phyloP scores from a whole-genome alignment of 2,329 filamentous ascomycete species.

The Neophaeococcomyces aloes region DNA sequence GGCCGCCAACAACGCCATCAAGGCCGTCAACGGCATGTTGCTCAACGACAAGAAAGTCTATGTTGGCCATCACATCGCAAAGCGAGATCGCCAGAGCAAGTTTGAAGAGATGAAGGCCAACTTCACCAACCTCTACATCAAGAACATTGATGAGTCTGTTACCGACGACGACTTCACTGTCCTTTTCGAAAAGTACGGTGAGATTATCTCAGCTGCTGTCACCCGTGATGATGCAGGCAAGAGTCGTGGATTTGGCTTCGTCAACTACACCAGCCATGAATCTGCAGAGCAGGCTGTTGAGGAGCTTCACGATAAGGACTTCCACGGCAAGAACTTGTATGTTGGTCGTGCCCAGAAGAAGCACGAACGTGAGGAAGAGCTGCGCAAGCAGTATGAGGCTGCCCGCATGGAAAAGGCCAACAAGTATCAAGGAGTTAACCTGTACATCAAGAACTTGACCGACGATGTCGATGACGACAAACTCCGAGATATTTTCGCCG shows the following conservation, averaged over 20 bases:
- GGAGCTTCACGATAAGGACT: conserved; percentile 80
- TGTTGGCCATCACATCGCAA: conserved; percentile 97
- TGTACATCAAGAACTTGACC: conserved; percentile 98
- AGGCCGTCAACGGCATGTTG: conserved; percentile 99
- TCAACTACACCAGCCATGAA: conserved; percentile 91
- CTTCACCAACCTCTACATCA: conserved; percentile 99
- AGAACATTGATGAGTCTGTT: conserved; percentile 81
- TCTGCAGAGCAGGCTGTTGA: conserved; percentile 77
- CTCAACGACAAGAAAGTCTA: conserved; percentile 99
- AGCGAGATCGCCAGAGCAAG: conserved; percentile 99
- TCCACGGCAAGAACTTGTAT: conserved; percentile 90
- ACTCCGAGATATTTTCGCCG: conserved; percentile 82
- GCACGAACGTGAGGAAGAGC: conserved; percentile 98
- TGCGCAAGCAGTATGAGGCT: conserved; percentile 97
- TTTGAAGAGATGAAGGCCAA: conserved; percentile 99
- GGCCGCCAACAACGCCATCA: conserved; percentile 92
- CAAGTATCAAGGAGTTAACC: conserved; percentile 98
- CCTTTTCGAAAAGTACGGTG: conserved; percentile 82
- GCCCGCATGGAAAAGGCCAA: conserved; percentile 94
- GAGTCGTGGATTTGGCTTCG: conserved; percentile 90
- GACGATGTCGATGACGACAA: conserved; percentile 98
- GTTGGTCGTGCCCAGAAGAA: conserved; percentile 99
- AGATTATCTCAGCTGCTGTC: conserved; percentile 91
- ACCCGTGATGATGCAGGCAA: conserved; percentile 82
- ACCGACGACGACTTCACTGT: conserved; percentile 90